Base-by-base conservation (phyloP, 176 grass and related monocot species). In the Oryza meyeriana region DNA sequence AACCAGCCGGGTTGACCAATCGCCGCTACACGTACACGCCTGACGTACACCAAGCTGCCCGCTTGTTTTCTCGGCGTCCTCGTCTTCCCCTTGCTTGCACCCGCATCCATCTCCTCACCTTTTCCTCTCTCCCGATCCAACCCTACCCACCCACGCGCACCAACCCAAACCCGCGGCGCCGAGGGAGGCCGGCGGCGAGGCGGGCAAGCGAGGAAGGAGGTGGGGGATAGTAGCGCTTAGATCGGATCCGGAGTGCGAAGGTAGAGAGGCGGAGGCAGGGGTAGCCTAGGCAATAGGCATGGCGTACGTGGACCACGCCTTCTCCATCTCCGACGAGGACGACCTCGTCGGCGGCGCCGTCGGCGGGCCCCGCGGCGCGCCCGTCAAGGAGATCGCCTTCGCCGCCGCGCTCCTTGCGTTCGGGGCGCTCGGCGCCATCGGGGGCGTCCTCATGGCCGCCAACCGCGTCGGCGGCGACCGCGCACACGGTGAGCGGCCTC, bases 251-350 rank as follows among this genome's bases (percentile, higher is more conserved):
- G 45, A 0, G 18, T 0, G 18, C 16, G 18, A 18, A 59, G 55
- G 55, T 10, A n/a, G 52, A 55, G 47, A 2, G 6, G 55, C 4
- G 22, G 50, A 0, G n/a, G 13, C 0, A 17, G 44, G 16, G 5
- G 48, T 1, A 22, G 50, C 18, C 57, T n/a, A n/a, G n/a, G n/a
- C n/a, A n/a, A n/a, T n/a, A n/a, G n/a, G n/a, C 5, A 99, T 99
- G 97, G 97, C 97, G 72, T 99, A 99, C 89, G 96, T 99, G 27
- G 96, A 99, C 91, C 96, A 99, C 89, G 87, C 93, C 42, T 99
- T 99, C 84, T 95, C 96, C 80, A 95, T 95, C 87, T 83, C 93
- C 58, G 96, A 99, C 74, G 93, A 99, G 75, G 96, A 95, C 74
- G 89, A 95, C 85, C 90, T 95, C 72, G 66, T 98, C 68, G 89